Evolutionary conservation across 2,329 filamentous ascomycete genomes (phyloP).

Genomic region (Ophiostoma novo-ulmi): DNA sequence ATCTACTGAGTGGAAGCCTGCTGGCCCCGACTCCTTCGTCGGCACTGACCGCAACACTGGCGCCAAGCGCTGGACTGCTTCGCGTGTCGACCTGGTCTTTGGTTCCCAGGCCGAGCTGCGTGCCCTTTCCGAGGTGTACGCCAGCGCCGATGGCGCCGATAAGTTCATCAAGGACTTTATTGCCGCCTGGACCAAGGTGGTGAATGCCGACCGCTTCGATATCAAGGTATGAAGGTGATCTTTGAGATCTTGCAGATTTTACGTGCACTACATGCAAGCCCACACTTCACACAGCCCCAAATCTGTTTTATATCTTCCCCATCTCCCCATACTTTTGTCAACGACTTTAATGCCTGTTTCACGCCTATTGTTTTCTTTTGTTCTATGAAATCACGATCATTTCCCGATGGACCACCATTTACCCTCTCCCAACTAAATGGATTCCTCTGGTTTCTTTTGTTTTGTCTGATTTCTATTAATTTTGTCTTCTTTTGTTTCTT

Average conservation of each 20-base stretch:
- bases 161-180: constrained; percentile 70
- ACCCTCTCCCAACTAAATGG: not conserved
- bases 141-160: constrained; percentile 50
- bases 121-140: constrained; percentile 66
- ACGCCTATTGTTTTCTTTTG: not conserved
- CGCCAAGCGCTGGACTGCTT: constrained; percentile 62
- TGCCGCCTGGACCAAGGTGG: constrained; percentile 67
- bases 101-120: constrained; percentile 69
- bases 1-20: constrained; percentile 59
- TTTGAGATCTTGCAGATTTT: not conserved
- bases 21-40: constrained; percentile 51
- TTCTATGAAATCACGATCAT: not conserved
- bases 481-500: not conserved
- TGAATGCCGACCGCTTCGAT: constrained; percentile 68
- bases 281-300: not conserved
- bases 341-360: not conserved
- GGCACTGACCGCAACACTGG: constrained; percentile 64
- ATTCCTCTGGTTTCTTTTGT: not conserved
- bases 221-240: constrained; percentile 30
- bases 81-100: constrained; percentile 64
- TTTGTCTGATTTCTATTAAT: not conserved
- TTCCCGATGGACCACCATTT: not conserved
- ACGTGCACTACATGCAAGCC: not conserved
- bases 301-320: not conserved
- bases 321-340: not conserved